These are phyloP conservation scores for Lactifluus subvellereus DNA, from an alignment of 768 basidiomycete species.

Conservation along the genomic window DNA sequence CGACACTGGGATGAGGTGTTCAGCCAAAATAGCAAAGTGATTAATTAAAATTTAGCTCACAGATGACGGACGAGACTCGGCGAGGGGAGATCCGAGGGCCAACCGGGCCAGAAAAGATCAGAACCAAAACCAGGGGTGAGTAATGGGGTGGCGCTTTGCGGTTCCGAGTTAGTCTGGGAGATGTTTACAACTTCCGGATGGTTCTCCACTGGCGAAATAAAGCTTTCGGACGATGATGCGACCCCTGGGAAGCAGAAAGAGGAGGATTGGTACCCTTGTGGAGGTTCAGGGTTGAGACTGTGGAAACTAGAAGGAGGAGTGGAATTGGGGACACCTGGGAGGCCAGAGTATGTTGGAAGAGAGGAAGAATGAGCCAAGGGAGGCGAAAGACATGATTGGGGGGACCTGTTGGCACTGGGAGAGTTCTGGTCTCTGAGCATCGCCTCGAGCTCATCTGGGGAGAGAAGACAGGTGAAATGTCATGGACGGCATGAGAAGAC, in stretches of 20 bases:
- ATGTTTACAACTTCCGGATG: not conserved
- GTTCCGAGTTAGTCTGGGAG: not conserved
- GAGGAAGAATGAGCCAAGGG: constrained; percentile 2
- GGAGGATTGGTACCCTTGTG: constrained; percentile 2
- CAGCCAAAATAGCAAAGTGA: not conserved
- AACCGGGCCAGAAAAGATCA: constrained; percentile 29
- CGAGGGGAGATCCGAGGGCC: constrained; percentile 60
- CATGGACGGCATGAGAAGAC: not conserved
- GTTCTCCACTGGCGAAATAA: not conserved
- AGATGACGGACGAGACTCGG: constrained; percentile 59
- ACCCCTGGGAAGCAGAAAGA: not conserved
- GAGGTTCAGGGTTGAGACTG: not conserved
- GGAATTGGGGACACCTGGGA: not conserved
- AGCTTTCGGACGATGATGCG: not conserved
- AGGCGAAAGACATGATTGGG: constrained; percentile 8
- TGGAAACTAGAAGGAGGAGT: constrained; percentile 2
- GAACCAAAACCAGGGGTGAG: constrained; percentile 3
- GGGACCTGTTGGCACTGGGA: not conserved
- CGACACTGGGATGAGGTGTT: constrained; percentile 43
- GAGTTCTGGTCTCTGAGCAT: constrained; percentile 39
- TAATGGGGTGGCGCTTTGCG: not conserved
- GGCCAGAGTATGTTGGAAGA: not conserved
- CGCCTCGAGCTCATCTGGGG: constrained; percentile 63
- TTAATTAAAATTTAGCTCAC: constrained; percentile 35
- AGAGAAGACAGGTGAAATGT: not conserved